A percentile compares a stretch with the other conserved stretches of the same genome.
These are phyloP conservation scores for Pelargonium cotyledonis DNA, from an alignment of 441 rosid genomes.

Conservation along the genomic window DNA sequence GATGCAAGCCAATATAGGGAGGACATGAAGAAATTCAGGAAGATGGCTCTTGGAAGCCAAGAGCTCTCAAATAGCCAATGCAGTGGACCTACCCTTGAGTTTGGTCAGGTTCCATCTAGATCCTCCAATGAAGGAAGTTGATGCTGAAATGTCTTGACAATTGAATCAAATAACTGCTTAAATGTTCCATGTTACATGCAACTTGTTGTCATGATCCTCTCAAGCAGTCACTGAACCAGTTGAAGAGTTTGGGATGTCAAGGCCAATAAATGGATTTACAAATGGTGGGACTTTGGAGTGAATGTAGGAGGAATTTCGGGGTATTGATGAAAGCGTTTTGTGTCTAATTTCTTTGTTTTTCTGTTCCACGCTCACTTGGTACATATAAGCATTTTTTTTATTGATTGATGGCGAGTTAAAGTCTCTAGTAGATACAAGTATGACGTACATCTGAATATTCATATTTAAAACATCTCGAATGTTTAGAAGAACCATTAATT, in stretches of 20 bases:
- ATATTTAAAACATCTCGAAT: no score
- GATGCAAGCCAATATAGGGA: constrained; percentile 75
- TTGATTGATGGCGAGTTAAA: no score
- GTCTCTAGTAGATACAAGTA: no score
- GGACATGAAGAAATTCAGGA: constrained; percentile 80
- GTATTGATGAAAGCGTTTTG: no score
- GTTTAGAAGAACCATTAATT: no score
- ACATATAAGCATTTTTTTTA: no score
- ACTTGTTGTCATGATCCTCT: not conserved
- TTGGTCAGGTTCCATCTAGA: constrained; percentile 68
- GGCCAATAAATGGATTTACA: no score
- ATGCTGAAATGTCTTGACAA: constrained; percentile 23
- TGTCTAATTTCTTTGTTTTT: no score
- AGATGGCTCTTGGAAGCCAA: constrained; percentile 72
- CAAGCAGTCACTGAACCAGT: not conserved
- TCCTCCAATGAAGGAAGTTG: constrained; percentile 64
- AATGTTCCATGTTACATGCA: not conserved
- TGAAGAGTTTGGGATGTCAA: not conserved
- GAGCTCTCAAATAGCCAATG: constrained; percentile 50
- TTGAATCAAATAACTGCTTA: not conserved
- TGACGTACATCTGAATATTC: no score
- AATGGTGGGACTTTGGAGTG: no score
- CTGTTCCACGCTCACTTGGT: no score
- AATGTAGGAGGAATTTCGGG: no score
- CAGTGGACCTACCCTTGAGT: constrained; percentile 70